A percentile compares a stretch with the other conserved stretches of the same genome.
Evolutionary conservation across 2,329 filamentous ascomycete species (phyloP).

Genomic region (Leptosphaerulina australis): DNA sequence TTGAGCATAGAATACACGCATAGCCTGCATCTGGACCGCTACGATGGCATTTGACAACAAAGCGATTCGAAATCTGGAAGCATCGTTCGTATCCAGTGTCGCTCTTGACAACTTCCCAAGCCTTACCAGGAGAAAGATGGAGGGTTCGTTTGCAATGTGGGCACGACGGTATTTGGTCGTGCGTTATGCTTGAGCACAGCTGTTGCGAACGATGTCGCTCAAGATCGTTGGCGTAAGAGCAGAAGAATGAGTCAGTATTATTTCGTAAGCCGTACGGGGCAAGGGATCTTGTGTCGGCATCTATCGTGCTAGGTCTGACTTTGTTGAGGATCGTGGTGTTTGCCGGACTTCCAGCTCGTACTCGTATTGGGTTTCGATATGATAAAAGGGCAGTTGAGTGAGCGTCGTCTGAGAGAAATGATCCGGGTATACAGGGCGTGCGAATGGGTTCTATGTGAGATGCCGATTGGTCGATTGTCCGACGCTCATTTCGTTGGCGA

Average conservation of each 20-base stretch:
- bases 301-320: constrained; percentile 24
- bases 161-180: constrained; percentile 35
- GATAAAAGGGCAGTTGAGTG: constrained; percentile 35
- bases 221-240: constrained; percentile 41
- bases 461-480: constrained; percentile 15
- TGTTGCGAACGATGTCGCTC: constrained; percentile 37
- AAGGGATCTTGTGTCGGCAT: constrained; percentile 35
- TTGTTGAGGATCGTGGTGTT: constrained; percentile 37
- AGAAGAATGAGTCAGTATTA: constrained; percentile 32
- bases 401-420: constrained; percentile 1
- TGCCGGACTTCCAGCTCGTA: constrained; percentile 27
- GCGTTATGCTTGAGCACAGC: constrained; percentile 35
- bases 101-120: constrained; percentile 45
- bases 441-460: constrained; percentile 10
- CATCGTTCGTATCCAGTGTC: constrained; percentile 40
- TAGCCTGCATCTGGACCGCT: constrained; percentile 42
- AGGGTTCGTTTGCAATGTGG: constrained; percentile 39
- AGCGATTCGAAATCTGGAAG: constrained; percentile 45
- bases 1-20: constrained; percentile 43
- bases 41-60: constrained; percentile 46
- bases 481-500: constrained; percentile 28
- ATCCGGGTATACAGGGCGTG: constrained; percentile 6
- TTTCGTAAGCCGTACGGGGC: constrained; percentile 30
- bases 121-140: constrained; percentile 43
- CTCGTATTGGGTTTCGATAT: constrained; percentile 21